Evolutionary conservation across 2,329 filamentous ascomycete genomes (phyloP), one percentile per base, ranked within the genome.

Genomic region (Venturiaceae sp.): DNA sequence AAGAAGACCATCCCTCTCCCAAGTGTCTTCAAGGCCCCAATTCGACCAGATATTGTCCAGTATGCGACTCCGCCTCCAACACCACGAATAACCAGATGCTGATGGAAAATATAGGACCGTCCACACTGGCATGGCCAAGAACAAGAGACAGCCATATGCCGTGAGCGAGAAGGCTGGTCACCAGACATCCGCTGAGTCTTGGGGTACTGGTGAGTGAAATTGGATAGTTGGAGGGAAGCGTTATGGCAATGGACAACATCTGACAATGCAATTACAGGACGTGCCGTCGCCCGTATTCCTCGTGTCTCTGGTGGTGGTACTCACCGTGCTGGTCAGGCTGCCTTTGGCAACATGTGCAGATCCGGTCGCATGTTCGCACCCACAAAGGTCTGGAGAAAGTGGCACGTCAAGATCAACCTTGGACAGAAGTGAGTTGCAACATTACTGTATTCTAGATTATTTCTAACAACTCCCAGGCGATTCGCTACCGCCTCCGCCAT

Each of bases 151-250:
- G 82, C 92, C 94, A 70, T 99, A 99, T 80, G 86, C 94, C 74
- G 94, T 99, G 84, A 96, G 91, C 87, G 92, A 97, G 88, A 99
- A 99, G 89, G 94, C 94, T 75, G 94, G 94, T 83, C 94, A 99
- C 83, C 94, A 99, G 84, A 99, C 94, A 76, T 96, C 90, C 80
- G 94, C 94, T 76, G 94, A 99, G 85, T 99, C 95, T 69, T 99
- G 94, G 94, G 92, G 92, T 87, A 97, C 92, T 82, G 92, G 90
- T 95, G 68, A 61, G 65, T 72, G 59, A 62, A 63, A 61, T 61
- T 30, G 44, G 52, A 46, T 47, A 58, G 58, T 60, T 57, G 53
- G 55, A 54, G 23, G 55, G 36, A 44, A 23, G 30, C 21, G 21
- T 53, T 57, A 57, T 57, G 36, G 36, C 55, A 56, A 56, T 58